Evolutionary conservation across 257 asterid genomes (phyloP).

Genomic region (Plantago ovata): DNA sequence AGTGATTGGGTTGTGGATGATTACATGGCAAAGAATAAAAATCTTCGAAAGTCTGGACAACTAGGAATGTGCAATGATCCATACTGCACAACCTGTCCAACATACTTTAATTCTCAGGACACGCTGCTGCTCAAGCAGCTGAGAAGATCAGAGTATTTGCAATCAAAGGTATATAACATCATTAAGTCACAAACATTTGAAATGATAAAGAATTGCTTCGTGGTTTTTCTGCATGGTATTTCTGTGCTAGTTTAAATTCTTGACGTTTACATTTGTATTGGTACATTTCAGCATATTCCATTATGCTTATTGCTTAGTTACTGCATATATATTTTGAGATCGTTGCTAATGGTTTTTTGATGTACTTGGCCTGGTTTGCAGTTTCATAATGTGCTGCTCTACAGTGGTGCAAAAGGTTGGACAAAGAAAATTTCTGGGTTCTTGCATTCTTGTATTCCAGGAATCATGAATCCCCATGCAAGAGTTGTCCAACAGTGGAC

Average conservation of each 20-base stretch:
- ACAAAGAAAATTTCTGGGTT: conserved; percentile 43
- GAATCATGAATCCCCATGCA: conserved; percentile 86
- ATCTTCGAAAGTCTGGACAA: conserved; percentile 77
- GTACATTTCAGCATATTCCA: neutral
- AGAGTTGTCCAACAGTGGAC: conserved; percentile 67
- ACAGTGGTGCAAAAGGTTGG: conserved; percentile 75
- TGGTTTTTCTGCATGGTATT: too few relatives aligned
- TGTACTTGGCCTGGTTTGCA: conserved; percentile 28
- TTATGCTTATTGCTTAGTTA: neutral
- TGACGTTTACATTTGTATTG: neutral
- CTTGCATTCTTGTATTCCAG: conserved; percentile 48
- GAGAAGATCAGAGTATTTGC: conserved; percentile 44
- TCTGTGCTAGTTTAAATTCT: conserved; percentile 1
- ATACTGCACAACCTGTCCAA: conserved; percentile 90
- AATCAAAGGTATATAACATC: conserved; percentile 51
- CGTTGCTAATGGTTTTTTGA: neutral
- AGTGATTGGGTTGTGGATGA: conserved; percentile 40
- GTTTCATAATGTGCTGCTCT: conserved; percentile 48
- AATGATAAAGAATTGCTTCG: too few relatives aligned
- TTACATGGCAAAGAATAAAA: conserved; percentile 50
- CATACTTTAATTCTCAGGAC: conserved; percentile 45
- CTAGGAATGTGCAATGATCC: conserved; percentile 92
- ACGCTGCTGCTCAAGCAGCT: conserved; percentile 27
- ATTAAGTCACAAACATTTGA: too few relatives aligned
- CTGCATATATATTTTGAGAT: neutral